These are phyloP conservation scores for Catunica adiposa DNA, from an alignment of 2,329 filamentous ascomycete genomes.

Conservation along the genomic window DNA sequence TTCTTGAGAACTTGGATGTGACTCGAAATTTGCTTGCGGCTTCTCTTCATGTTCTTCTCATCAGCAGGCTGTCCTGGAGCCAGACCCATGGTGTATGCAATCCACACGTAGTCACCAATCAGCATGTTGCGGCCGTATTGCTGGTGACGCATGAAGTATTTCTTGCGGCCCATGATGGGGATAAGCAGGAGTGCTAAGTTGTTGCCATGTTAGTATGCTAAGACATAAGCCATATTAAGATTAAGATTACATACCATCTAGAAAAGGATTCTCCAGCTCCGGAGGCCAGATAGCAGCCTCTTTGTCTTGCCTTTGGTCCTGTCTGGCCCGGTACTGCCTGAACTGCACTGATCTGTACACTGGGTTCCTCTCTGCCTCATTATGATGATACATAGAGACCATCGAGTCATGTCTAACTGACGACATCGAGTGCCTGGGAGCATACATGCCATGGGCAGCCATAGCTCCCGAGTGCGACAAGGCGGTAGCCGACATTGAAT, in stretches of 20 bases:
- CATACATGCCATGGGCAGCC: slow-evolving; percentile 4
- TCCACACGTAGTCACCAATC: slow-evolving; percentile 51
- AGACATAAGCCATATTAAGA: not conserved
- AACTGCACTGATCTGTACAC: slow-evolving; percentile 47
- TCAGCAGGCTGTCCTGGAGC: slow-evolving; percentile 30
- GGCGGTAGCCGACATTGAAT: not conserved
- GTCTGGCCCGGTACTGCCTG: slow-evolving; percentile 47
- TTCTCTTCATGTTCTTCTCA: slow-evolving; percentile 29
- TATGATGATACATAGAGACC: slow-evolving; percentile 2
- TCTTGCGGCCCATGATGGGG: slow-evolving; percentile 48
- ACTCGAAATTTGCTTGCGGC: slow-evolving; percentile 47
- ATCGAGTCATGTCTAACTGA: slow-evolving; percentile 9
- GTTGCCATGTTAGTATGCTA: not conserved
- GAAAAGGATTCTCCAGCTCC: slow-evolving; percentile 47
- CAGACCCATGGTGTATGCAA: slow-evolving; percentile 30
- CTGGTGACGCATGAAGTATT: slow-evolving; percentile 47
- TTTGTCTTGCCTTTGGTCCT: slow-evolving; percentile 47
- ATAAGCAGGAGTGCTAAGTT: slow-evolving; percentile 46
- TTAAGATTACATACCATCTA: slow-evolving; percentile 39
- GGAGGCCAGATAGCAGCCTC: slow-evolving; percentile 39
- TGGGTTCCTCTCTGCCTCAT: slow-evolving; percentile 32
- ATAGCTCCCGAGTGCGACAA: slow-evolving; percentile 1
- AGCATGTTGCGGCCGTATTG: slow-evolving; percentile 54
- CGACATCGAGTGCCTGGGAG: slow-evolving; percentile 7
- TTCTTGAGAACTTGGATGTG: slow-evolving; percentile 56